Evolutionary conservation across 2,329 filamentous ascomycete species (phyloP).

Genomic region (Alternaria brassicae): DNA sequence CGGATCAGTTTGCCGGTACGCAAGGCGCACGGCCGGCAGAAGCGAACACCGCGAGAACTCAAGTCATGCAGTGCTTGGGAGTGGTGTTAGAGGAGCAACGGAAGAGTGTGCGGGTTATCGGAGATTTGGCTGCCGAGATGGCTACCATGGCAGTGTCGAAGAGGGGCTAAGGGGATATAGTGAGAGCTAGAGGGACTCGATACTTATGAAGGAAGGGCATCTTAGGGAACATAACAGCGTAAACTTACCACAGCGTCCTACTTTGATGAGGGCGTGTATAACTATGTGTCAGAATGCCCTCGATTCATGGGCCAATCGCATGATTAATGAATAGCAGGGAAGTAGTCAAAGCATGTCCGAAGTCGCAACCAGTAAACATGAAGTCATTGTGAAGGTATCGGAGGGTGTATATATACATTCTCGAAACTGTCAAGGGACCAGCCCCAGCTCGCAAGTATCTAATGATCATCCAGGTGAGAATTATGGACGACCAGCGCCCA

Average conservation of each 20-base stretch:
- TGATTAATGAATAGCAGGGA: too few species aligned
- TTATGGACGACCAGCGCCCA: neutral
- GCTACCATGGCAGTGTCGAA: neutral
- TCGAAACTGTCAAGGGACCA: neutral
- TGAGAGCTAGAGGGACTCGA: neutral
- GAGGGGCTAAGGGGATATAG: rapidly evolving
- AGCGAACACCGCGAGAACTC: neutral
- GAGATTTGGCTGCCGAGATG: neutral
- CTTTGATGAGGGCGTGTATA: neutral
- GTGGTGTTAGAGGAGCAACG: neutral
- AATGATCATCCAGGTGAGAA: neutral
- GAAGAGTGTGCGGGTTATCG: neutral
- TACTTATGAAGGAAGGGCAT: rapidly evolving
- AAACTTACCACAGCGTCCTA: too few species aligned
- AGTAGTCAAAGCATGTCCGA: neutral
- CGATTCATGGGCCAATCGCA: too few species aligned
- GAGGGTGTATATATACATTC: neutral
- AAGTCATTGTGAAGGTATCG: neutral
- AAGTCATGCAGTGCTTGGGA: neutral
- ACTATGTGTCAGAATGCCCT: too few species aligned
- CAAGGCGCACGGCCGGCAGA: neutral
- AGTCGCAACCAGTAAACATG: neutral
- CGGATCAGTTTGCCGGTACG: neutral
- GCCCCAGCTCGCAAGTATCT: neutral
- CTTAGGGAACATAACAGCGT: neutral